Conservation (phyloP, 371 early-diverging fungal genomes). For the Mortierella sp. region DNA sequence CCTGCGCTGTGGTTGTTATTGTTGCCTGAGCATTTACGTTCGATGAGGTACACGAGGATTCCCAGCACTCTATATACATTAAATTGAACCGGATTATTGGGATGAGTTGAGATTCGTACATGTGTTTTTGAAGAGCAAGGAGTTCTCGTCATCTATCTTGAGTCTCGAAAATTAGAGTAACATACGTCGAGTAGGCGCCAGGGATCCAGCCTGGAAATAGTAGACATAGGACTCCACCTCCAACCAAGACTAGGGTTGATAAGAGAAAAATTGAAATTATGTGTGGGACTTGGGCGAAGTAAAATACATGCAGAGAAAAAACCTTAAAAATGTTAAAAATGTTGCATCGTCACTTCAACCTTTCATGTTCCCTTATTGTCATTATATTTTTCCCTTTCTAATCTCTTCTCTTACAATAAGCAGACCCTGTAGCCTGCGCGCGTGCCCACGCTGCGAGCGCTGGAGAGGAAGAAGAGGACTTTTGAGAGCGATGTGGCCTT, state of each 20-base stretch:
- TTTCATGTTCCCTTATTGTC: background rate
- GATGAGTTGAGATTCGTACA: background rate
- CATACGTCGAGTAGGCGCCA: conserved; percentile 35
- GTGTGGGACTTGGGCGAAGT: conserved; percentile 19
- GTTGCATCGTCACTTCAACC: background rate
- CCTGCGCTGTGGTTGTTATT: background rate
- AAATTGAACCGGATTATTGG: background rate
- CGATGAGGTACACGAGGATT: conserved; percentile 17
- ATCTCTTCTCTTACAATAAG: conserved; percentile 22
- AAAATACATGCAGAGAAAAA: conserved; percentile 3
- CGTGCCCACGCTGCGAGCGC: conserved; percentile 39
- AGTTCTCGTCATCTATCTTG: background rate
- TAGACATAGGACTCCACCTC: conserved; percentile 32
- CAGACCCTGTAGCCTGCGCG: conserved; percentile 41
- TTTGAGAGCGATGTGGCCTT: conserved; percentile 4
- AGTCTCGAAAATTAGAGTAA: background rate
- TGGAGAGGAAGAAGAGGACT: conserved; percentile 16
- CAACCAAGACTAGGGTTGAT: conserved; percentile 12
- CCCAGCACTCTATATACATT: conserved; percentile 14
- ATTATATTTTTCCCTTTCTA: background rate
- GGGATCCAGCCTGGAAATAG: conserved; percentile 21
- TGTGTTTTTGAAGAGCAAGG: too few species aligned
- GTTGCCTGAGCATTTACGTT: conserved; percentile 11
- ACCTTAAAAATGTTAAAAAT: too few species aligned
- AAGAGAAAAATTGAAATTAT: background rate